A percentile compares a stretch with the other conserved stretches of the same genome.
Conservation (phyloP, 768 basidiomycete species). For the Kwoniella sp. region DNA sequence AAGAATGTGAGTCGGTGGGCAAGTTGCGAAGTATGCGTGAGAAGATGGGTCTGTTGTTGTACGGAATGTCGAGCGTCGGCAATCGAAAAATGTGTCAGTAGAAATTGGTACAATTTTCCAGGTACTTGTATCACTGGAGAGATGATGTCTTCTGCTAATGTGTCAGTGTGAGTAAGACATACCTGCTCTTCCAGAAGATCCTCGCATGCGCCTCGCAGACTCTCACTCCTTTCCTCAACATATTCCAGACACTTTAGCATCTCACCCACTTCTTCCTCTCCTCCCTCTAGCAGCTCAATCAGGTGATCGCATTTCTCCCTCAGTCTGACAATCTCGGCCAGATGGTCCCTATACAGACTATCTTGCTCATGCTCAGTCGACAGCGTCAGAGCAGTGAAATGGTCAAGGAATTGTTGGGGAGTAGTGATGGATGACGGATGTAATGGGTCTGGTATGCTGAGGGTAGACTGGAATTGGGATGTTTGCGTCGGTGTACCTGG, state of each 20-base stretch:
- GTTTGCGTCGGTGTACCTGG: constrained; percentile 23
- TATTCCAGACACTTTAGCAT: constrained; percentile 84
- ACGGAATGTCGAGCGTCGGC: background rate
- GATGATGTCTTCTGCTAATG: background rate
- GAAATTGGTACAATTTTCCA: no score
- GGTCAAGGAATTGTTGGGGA: constrained; percentile 95
- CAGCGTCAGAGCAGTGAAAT: constrained; percentile 85
- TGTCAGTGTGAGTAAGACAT: background rate
- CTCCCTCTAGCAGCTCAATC: constrained; percentile 69
- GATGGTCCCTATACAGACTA: constrained; percentile 83
- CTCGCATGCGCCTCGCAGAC: constrained; percentile 88
- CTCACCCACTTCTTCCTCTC: constrained; percentile 71
- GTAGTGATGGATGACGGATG: constrained; percentile 65
- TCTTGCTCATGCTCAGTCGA: constrained; percentile 93
- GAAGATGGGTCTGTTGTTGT: constrained; percentile 75
- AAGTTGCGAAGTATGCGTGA: constrained; percentile 81
- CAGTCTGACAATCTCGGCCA: constrained; percentile 74
- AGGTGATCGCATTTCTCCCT: constrained; percentile 76
- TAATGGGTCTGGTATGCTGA: constrained; percentile 27
- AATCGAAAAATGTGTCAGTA: no score
- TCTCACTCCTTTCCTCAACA: constrained; percentile 91
- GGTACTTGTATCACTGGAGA: background rate
- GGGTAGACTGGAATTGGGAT: constrained; percentile 11
- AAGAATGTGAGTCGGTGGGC: constrained; percentile 84
- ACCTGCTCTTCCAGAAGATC: constrained; percentile 85